Conservation (phyloP, 805 yeast species). For the Debaryomyces hansenii region DNA sequence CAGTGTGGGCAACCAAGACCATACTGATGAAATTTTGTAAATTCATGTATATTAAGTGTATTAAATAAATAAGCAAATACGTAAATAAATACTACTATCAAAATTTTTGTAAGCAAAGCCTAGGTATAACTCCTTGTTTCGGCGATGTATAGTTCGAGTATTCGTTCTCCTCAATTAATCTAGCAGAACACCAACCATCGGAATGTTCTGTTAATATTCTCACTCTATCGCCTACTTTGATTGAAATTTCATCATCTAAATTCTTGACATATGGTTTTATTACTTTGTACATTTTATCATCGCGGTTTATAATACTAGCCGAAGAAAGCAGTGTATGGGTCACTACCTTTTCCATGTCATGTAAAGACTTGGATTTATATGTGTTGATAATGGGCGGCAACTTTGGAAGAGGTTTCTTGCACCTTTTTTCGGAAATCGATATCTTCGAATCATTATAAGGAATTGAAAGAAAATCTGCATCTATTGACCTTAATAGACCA, state of each 20-base stretch:
- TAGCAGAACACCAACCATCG: constrained; percentile 43
- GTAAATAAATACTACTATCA: not conserved
- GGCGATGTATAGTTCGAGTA: not conserved
- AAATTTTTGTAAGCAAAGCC: constrained; percentile 21
- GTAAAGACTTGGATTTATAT: constrained; percentile 5
- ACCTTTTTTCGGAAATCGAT: constrained; percentile 1
- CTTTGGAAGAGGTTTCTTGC: constrained; percentile 16
- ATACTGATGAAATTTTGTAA: not conserved
- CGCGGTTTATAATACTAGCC: not conserved
- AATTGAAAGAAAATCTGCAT: constrained; percentile 2
- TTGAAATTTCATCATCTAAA: constrained; percentile 34
- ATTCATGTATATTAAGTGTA: constrained; percentile 2
- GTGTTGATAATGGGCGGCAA: constrained; percentile 13
- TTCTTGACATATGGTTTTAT: constrained; percentile 25
- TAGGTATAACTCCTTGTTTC: constrained; percentile 35
- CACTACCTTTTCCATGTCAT: constrained; percentile 13
- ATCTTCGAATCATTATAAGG: constrained; percentile 2
- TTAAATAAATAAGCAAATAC: not conserved
- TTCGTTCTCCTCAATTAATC: constrained; percentile 3
- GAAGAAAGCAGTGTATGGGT: constrained; percentile 4
- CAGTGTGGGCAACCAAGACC: constrained; percentile 4
- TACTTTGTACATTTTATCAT: constrained; percentile 17
- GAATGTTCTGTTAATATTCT: constrained; percentile 21
- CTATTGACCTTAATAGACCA: constrained; percentile 1
- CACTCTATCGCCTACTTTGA: constrained; percentile 31